Evolutionary conservation across 768 basidiomycete species (phyloP).

Genomic region (Cystobasidium ongulense): DNA sequence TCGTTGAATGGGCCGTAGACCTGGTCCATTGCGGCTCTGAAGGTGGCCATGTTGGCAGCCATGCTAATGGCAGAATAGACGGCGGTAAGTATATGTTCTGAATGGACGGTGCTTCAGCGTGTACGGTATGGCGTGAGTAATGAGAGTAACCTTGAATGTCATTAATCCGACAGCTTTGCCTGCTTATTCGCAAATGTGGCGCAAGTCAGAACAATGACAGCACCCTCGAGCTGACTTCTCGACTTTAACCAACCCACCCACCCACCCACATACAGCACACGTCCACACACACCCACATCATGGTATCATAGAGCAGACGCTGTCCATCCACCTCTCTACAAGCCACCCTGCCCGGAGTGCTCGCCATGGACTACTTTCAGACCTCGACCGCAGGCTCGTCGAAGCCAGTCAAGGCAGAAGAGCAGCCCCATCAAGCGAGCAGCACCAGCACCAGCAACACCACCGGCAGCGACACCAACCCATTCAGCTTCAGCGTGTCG

Average conservation of each 20-base stretch:
- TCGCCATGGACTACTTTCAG: not conserved
- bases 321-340: not conserved
- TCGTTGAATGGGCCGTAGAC: not conserved
- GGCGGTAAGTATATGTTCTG: no score
- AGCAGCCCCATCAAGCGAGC: not conserved
- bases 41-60: not conserved
- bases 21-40: conserved; percentile 1
- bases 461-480: not conserved
- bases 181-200: no score
- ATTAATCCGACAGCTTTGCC: no score
- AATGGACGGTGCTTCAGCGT: no score
- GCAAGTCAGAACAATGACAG: no score
- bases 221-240: no score
- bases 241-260: no score
- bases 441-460: not conserved
- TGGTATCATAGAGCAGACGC: not conserved
- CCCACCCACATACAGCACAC: not conserved
- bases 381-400: not conserved
- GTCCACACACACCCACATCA: not conserved
- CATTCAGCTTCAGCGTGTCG: not conserved
- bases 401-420: not conserved
- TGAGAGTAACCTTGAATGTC: no score
- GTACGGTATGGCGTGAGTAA: no score
- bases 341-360: not conserved
- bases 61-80: no score